Percentiles rank a stretch among this genome's conserved stretches.
These are phyloP conservation scores for Gaeumannomyces tritici DNA, from an alignment of 2,329 filamentous ascomycete species.

Conservation along the genomic window DNA sequence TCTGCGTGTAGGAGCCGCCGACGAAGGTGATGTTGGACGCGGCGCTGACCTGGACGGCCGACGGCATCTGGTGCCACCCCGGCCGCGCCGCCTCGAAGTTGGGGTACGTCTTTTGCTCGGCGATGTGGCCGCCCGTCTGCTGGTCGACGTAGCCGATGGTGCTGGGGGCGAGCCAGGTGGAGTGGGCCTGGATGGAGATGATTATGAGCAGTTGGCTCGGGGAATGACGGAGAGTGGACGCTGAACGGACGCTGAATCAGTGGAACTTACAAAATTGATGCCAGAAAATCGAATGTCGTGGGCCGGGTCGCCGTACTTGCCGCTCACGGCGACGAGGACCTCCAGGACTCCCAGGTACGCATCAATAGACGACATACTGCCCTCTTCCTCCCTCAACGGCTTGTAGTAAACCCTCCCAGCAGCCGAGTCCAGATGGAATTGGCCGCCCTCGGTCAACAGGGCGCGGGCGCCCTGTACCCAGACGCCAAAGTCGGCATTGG, in stretches of 20 bases:
- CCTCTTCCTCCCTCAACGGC: conserved; percentile 6
- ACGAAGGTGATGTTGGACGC: conserved; percentile 5
- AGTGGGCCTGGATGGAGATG: not conserved
- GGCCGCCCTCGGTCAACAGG: conserved; percentile 6
- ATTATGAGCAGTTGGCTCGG: not conserved
- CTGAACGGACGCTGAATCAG: not conserved
- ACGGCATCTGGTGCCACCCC: conserved; percentile 7
- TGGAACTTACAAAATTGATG: conserved; percentile 3
- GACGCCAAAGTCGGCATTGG: conserved; percentile 6
- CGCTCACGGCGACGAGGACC: conserved; percentile 5
- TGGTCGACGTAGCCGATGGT: conserved; percentile 8
- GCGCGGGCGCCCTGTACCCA: conserved; percentile 6
- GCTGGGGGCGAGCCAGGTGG: conserved; percentile 5
- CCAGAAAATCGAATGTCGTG: conserved; percentile 6
- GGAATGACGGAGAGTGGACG: not conserved
- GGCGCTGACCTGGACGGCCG: conserved; percentile 7
- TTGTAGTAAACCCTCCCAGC: conserved; percentile 8
- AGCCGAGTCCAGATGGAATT: conserved; percentile 7
- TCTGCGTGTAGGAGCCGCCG: conserved; percentile 4
- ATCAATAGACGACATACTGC: conserved; percentile 1
- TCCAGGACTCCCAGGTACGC: conserved; percentile 6
- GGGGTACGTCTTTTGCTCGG: conserved; percentile 5
- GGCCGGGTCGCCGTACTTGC: conserved; percentile 6
- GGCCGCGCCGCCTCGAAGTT: conserved; percentile 7
- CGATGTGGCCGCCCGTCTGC: conserved; percentile 8